These are phyloP conservation scores for Luffa aegyptiaca DNA, from an alignment of 306 rosid genomes.

Conservation along the genomic window DNA sequence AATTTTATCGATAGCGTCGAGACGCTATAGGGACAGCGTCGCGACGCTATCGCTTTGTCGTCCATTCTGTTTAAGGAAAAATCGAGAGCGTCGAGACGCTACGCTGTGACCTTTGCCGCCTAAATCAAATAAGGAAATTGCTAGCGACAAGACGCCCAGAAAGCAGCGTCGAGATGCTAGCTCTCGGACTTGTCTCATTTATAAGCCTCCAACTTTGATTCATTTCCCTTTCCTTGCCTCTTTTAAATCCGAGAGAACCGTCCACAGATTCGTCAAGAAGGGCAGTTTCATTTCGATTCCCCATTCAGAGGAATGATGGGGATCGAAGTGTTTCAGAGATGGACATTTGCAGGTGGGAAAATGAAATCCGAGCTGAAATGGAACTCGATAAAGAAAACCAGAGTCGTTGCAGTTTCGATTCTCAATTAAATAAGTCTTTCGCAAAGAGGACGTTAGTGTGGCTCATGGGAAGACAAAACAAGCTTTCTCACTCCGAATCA, in stretches of 20 bases:
- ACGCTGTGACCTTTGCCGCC: no score
- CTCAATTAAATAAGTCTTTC: constrained; percentile 68
- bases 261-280: constrained; percentile 36
- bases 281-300: constrained; percentile 64
- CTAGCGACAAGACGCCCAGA: no score
- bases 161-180: no score
- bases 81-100: no score
- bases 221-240: no score
- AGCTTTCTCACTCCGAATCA: constrained; percentile 53
- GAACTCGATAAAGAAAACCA: constrained; percentile 53
- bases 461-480: constrained; percentile 82
- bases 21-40: no score
- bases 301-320: constrained; percentile 26
- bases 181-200: no score
- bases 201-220: no score
- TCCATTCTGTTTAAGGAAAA: no score
- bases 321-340: constrained; percentile 47
- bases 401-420: constrained; percentile 65
- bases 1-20: no score
- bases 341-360: constrained; percentile 49
- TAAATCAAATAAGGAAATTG: no score
- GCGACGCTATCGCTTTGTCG: no score
- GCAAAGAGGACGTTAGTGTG: constrained; percentile 83
- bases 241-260: constrained; percentile 31
- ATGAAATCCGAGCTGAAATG: constrained; percentile 34